Percentiles rank a stretch among this genome's conserved stretches.
These are phyloP conservation scores for Ganoderma boninense DNA, from an alignment of 1,284 basidiomycete species.

Conservation along the genomic window DNA sequence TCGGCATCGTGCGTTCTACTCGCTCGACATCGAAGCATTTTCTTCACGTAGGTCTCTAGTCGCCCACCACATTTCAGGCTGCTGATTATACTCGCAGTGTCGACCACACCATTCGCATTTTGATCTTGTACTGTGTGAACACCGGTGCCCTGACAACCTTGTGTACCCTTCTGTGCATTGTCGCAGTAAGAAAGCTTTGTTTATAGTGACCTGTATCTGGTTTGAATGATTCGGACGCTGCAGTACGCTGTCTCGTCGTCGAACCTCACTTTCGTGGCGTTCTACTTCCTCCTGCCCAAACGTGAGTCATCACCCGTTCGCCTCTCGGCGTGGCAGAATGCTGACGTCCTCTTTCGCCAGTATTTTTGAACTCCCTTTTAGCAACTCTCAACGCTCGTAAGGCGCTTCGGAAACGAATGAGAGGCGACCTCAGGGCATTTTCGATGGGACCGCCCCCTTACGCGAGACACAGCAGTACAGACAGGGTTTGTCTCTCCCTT, in stretches of 20 bases:
- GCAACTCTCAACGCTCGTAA: conserved; percentile 25
- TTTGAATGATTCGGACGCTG: background rate
- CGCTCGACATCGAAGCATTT: background rate
- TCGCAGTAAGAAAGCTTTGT: conserved; percentile 39
- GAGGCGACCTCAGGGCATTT: background rate
- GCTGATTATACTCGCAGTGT: conserved; percentile 7
- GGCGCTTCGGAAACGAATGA: conserved; percentile 14
- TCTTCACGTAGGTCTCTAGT: background rate
- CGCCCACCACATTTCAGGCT: background rate
- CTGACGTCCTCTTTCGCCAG: conserved; percentile 6
- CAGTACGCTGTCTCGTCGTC: conserved; percentile 49
- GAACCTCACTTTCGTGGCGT: conserved; percentile 48
- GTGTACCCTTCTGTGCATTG: conserved; percentile 33
- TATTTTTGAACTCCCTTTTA: conserved; percentile 29
- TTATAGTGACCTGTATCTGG: background rate
- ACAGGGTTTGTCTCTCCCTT: background rate
- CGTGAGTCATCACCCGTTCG: conserved; percentile 33
- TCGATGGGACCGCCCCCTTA: background rate
- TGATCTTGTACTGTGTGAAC: conserved; percentile 29
- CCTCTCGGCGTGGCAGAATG: no score
- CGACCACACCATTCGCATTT: conserved; percentile 21
- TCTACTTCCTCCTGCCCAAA: conserved; percentile 50
- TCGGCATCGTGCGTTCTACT: conserved; percentile 9
- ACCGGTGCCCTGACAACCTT: conserved; percentile 28
- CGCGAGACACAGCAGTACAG: background rate